These are phyloP conservation scores for Haplosporangium sp. DNA, from an alignment of 371 early-diverging fungal genomes.

Conservation along the genomic window DNA sequence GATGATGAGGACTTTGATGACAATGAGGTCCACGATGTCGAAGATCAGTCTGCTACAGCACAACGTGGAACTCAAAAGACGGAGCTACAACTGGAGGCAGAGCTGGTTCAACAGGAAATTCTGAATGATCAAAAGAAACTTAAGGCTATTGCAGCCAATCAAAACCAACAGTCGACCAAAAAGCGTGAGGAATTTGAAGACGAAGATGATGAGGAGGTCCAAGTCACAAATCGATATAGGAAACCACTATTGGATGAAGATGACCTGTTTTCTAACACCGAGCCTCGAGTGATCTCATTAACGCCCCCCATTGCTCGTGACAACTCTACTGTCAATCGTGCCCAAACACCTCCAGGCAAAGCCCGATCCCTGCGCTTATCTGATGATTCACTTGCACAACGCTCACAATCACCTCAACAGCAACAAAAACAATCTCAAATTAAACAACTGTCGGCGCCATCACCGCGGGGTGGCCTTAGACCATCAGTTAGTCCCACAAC, in stretches of 20 bases:
- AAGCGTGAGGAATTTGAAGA: constrained; percentile 11
- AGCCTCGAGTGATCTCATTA: constrained; percentile 47
- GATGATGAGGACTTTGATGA: constrained; percentile 31
- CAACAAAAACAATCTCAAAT: background rate
- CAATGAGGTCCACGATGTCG: constrained; percentile 2
- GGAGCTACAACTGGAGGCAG: constrained; percentile 35
- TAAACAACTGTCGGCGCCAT: background rate
- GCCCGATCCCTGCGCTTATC: constrained; percentile 17
- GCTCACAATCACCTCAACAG: constrained; percentile 18
- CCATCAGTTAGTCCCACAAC: constrained; percentile 15
- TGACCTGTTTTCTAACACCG: constrained; percentile 27
- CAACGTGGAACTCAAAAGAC: constrained; percentile 12
- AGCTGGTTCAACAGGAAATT: constrained; percentile 45
- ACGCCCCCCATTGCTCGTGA: constrained; percentile 54
- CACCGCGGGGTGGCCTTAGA: background rate
- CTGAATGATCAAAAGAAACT: constrained; percentile 32
- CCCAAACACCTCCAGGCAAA: constrained; percentile 31
- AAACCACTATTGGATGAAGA: constrained; percentile 48
- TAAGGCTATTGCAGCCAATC: background rate
- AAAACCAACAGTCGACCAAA: constrained; percentile 11
- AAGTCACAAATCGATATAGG: constrained; percentile 38
- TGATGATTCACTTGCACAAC: constrained; percentile 8
- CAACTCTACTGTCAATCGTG: constrained; percentile 14
- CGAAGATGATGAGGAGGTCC: constrained; percentile 32
- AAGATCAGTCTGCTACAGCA: background rate